A percentile compares a stretch with the other conserved stretches of the same genome.
Evolutionary conservation across 129 eudicot species (phyloP).

Genomic region (Flaveria sonorensis): DNA sequence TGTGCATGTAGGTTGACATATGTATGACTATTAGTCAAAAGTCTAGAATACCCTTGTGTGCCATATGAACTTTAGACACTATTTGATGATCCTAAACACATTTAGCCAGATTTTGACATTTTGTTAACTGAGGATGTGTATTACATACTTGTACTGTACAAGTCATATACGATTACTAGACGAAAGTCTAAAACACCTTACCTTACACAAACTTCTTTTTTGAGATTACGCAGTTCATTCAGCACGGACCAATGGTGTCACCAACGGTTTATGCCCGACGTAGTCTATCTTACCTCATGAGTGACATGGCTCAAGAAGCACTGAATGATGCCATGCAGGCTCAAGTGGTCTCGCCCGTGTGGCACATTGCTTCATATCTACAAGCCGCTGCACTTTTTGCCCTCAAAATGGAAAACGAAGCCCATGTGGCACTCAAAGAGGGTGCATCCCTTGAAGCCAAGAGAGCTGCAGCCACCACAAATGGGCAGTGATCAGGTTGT

Average conservation of each 20-base stretch:
- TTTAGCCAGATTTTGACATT: not conserved
- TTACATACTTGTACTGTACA: not conserved
- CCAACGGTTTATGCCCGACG: conserved; percentile 71
- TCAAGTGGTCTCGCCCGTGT: conserved; percentile 62
- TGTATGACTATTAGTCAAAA: not conserved
- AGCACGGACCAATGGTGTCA: conserved; percentile 67
- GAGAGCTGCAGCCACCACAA: conserved; percentile 36
- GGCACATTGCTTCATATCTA: conserved; percentile 68
- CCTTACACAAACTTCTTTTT: not conserved
- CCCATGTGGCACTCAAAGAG: conserved; percentile 57
- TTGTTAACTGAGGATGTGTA: not conserved
- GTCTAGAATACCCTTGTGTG: conserved; percentile 11
- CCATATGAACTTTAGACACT: not conserved
- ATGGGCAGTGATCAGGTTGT: conserved; percentile 41
- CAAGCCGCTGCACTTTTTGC: conserved; percentile 67
- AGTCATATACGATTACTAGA: too few species aligned
- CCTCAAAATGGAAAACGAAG: conserved; percentile 66
- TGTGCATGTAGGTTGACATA: not conserved
- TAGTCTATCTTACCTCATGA: conserved; percentile 66
- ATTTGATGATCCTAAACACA: not conserved
- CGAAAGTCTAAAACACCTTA: too few species aligned
- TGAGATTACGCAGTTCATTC: conserved; percentile 50
- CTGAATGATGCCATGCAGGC: conserved; percentile 76
- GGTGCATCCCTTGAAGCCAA: conserved; percentile 68
- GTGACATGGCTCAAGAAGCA: conserved; percentile 67